Evolutionary conservation across 2,329 filamentous ascomycete species (phyloP), one percentile per base, ranked within the genome.

Genomic region (Chrysoporthe austroafricana): DNA sequence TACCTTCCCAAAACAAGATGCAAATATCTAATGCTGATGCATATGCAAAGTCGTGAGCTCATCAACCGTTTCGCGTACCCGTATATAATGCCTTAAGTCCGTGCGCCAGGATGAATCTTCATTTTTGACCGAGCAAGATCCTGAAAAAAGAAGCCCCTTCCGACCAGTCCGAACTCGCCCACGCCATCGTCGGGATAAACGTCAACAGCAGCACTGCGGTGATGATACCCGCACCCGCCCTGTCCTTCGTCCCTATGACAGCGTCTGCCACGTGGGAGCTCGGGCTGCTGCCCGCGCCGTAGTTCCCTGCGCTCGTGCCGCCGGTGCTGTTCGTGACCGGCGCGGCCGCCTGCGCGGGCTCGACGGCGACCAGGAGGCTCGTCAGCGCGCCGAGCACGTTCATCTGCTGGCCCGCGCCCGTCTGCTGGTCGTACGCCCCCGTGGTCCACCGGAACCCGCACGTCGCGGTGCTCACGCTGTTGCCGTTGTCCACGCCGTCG

Each of bases 351-450:
- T 66, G 18, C 2, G 11, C 52, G 16, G 57, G 52, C 44, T 73
- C 62, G 34, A 76, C 69, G 18, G 76, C 73, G 21, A 84, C 73
- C 34, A 86, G 73, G 46, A 81, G 77, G 5, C 79, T 81, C 46
- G 80, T 80, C 62, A 88, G 77, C 8, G 85, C 79, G 32, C 82
- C 81, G 36, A 86, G 77, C 0, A 80, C 84, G 68, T 81, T 83
- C 77, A 87, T 84, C 74, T 86, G 78, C 74, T 87, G 83, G 14
- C 85, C 84, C 66, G 86, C 82, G 57, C 80, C 81, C 13, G 75
- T 79, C 68, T 79, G 80, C n/a, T 83, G 83, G 70, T 85, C 83
- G 70, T 80, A 84, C 2, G 72, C 73, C 0, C 76, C 79, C 3
- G 73, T 73, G 44, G 80, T 83, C 85, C 85, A 88, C 48, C 77